These are phyloP conservation scores for Alnus glutinosa DNA, from an alignment of 306 rosid species.

Conservation along the genomic window DNA sequence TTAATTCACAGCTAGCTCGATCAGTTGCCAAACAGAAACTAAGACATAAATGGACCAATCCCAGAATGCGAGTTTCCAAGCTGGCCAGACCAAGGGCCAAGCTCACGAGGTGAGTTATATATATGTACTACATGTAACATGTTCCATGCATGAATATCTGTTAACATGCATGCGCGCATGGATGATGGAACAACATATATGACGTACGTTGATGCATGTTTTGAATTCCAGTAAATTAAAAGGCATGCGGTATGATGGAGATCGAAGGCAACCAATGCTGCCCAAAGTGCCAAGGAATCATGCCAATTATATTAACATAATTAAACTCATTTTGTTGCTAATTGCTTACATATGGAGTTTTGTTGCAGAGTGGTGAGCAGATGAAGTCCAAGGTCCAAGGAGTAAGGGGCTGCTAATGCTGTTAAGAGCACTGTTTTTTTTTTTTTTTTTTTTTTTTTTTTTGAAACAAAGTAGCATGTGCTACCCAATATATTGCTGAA, in stretches of 20 bases:
- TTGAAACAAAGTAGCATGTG: too few species aligned
- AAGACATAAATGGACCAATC: constrained; percentile 37
- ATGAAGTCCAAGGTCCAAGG: constrained; percentile 31
- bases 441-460: too few species aligned
- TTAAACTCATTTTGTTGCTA: not conserved
- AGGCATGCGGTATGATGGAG: constrained; percentile 38
- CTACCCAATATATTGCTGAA: too few species aligned
- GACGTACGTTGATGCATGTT: not conserved
- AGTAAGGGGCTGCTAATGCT: constrained; percentile 31
- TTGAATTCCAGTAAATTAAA: constrained; percentile 43
- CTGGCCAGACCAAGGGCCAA: constrained; percentile 50
- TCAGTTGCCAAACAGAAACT: not conserved
- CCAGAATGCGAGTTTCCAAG: constrained; percentile 34
- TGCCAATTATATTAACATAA: constrained; percentile 25
- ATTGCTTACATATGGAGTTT: not conserved
- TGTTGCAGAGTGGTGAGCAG: constrained; percentile 45
- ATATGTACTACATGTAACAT: too few species aligned
- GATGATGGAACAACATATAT: not conserved
- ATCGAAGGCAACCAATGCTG: constrained; percentile 30
- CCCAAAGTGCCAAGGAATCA: constrained; percentile 44
- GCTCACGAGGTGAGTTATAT: constrained; percentile 27
- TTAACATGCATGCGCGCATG: not conserved
- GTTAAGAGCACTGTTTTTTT: constrained; percentile 17
- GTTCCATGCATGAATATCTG: too few species aligned
- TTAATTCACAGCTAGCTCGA: not conserved